Conservation (phyloP, 1,139 yeast genomes). For the Geotrichum aggregatum region DNA sequence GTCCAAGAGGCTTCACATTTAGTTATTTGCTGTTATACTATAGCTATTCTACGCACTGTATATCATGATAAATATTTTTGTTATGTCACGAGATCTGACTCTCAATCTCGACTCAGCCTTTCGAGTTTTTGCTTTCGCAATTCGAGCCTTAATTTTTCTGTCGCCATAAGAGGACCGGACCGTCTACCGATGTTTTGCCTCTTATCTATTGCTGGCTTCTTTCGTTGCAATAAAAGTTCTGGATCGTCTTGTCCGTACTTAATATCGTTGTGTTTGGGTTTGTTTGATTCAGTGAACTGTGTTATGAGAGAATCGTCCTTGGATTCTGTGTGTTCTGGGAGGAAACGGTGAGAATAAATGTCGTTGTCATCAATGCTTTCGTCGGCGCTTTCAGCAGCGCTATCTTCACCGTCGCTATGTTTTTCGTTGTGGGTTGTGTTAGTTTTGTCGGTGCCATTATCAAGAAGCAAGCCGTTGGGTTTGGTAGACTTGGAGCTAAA, state of each 20-base stretch:
- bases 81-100: too few relatives aligned
- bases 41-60: too few relatives aligned
- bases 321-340: conserved; percentile 8
- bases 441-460: neutral
- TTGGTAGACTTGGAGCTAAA: neutral
- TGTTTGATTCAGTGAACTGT: conserved; percentile 12
- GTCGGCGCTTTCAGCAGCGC: conserved; percentile 7
- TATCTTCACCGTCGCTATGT: neutral
- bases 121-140: conserved; percentile 7
- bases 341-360: conserved; percentile 11
- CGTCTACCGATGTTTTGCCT: neutral
- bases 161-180: conserved; percentile 9
- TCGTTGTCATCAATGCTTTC: conserved; percentile 3
- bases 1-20: neutral
- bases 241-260: conserved; percentile 16
- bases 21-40: too few relatives aligned
- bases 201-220: neutral
- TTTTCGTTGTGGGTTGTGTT: neutral
- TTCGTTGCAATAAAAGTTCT: neutral
- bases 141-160: conserved; percentile 14
- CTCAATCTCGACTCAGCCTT: neutral
- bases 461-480: neutral
- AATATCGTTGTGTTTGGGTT: conserved; percentile 16
- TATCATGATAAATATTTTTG: too few relatives aligned
- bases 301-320: conserved; percentile 17